Evolutionary conservation across 495 filamentous ascomycete genomes (phyloP), one percentile per base, ranked within the genome.

Genomic region (Aspergillus cavernicola): DNA sequence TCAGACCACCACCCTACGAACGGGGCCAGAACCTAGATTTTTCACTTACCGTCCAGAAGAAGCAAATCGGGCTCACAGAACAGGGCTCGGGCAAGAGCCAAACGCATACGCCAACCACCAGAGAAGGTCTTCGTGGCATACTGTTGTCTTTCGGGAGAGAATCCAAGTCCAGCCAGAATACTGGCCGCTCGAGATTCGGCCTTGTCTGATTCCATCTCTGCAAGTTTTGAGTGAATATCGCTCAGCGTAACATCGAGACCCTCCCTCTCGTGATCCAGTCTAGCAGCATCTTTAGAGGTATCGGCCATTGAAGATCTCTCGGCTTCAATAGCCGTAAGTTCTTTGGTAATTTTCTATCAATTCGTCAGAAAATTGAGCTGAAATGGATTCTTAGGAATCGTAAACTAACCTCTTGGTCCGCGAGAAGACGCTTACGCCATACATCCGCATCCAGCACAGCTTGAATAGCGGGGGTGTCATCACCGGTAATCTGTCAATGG

Each of bases 151-250:
- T 99, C 95, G 32, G 86, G 70, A 0, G 95, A 97, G 80, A 99
- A 99, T 56, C 93, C 93, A 42, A 99, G 82, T 80, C 93, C 93
- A 26, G 95, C 95, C 50, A 99, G 77, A 60, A 99, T 99, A 63
- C 87, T 95, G 11, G 93, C 93, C 7, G 93, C 93, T 63, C 95
- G 79, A 52, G 95, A 87, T 63, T 97, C 93, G 41, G 93, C 93
- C 73, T 95, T 97, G 70, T 99, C 93, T 2, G 93, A 96, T 63
- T 99, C 95, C 93, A 99, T 99, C 67, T 99, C 93, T 24, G 93
- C 80, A 32, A 99, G 83, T 68, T 99, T 99, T 15, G 79, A 66
- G 58, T 97, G 88, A 47, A 97, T 87, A 66, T 99, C 93, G 48
- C 85, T 88, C 38, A 99, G 75, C 6, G 90, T 90, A 38, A 84